Conservation (phyloP, 192 early-diverging fungal genomes). For the Podochytrium sp. region DNA sequence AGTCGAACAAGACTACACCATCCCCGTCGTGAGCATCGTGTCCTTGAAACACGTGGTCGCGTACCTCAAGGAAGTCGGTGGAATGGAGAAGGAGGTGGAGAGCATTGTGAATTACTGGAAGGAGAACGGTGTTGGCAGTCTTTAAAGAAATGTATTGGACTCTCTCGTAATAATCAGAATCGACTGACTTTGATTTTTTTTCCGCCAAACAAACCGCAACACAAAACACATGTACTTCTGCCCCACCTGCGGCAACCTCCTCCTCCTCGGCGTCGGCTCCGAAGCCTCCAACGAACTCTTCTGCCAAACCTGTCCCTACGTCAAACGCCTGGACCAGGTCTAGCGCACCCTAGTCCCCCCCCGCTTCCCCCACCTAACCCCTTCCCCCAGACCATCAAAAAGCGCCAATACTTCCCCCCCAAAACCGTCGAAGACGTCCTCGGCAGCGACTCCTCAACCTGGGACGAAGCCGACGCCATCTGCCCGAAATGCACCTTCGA, state of each 20-base stretch:
- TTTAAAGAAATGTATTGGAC: slow-evolving; percentile 1
- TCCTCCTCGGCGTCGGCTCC: slow-evolving; percentile 67
- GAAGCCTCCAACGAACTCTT: slow-evolving; percentile 63
- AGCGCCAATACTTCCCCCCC: slow-evolving; percentile 69
- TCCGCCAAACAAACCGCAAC: slow-evolving; percentile 6
- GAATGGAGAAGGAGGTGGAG: slow-evolving; percentile 62
- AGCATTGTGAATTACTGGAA: slow-evolving; percentile 81
- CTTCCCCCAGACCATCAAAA: slow-evolving; percentile 50
- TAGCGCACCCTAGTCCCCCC: neutral
- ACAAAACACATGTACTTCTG: slow-evolving; percentile 79
- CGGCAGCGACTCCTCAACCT: slow-evolving; percentile 91
- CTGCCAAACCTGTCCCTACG: slow-evolving; percentile 90
- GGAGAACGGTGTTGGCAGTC: slow-evolving; percentile 72
- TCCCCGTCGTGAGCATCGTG: slow-evolving; percentile 87
- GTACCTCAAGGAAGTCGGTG: slow-evolving; percentile 77
- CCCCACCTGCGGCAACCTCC: slow-evolving; percentile 83
- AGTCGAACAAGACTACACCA: slow-evolving; percentile 77
- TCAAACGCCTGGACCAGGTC: slow-evolving; percentile 68
- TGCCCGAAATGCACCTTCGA: slow-evolving; percentile 55
- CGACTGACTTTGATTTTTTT: too few relatives aligned
- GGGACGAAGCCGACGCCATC: slow-evolving; percentile 62
- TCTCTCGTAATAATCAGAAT: too few relatives aligned
- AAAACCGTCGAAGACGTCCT: slow-evolving; percentile 94
- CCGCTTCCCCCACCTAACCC: neutral
- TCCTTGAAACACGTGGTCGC: slow-evolving; percentile 84